These are phyloP conservation scores for Candida yuanshanica DNA, from an alignment of 805 yeast species.

Conservation along the genomic window DNA sequence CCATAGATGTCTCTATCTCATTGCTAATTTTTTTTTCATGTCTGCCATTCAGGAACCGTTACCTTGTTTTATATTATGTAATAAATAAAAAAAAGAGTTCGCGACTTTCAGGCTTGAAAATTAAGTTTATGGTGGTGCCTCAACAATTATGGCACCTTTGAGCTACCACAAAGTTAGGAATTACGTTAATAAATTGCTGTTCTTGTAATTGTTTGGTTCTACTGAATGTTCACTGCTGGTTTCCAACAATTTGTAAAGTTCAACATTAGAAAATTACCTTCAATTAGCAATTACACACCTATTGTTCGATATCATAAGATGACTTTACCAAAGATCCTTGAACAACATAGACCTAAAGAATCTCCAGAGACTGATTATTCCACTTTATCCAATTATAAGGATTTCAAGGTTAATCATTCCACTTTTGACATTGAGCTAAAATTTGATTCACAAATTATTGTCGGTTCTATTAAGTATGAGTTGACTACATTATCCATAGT, in stretches of 20 bases:
- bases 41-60: no score
- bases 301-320: not conserved
- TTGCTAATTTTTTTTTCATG: no score
- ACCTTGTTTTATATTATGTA: no score
- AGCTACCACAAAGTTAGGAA: no score
- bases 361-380: conserved; percentile 65
- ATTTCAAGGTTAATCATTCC: conserved; percentile 48
- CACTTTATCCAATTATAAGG: conserved; percentile 65
- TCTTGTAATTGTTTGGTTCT: not conserved
- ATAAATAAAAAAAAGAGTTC: no score
- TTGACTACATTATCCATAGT: conserved; percentile 30
- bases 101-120: no score
- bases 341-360: conserved; percentile 25
- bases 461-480: conserved; percentile 49
- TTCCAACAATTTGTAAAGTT: not conserved
- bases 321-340: conserved; percentile 24
- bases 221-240: not conserved
- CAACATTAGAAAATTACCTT: not conserved
- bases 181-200: no score
- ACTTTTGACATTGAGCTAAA: conserved; percentile 45
- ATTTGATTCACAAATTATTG: conserved; percentile 46
- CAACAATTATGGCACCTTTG: no score
- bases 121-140: no score
- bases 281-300: not conserved
- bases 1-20: no score